Evolutionary conservation across 192 early-diverging fungal genomes (phyloP), one percentile per base, ranked within the genome.

Genomic region (Coemansia sp.): DNA sequence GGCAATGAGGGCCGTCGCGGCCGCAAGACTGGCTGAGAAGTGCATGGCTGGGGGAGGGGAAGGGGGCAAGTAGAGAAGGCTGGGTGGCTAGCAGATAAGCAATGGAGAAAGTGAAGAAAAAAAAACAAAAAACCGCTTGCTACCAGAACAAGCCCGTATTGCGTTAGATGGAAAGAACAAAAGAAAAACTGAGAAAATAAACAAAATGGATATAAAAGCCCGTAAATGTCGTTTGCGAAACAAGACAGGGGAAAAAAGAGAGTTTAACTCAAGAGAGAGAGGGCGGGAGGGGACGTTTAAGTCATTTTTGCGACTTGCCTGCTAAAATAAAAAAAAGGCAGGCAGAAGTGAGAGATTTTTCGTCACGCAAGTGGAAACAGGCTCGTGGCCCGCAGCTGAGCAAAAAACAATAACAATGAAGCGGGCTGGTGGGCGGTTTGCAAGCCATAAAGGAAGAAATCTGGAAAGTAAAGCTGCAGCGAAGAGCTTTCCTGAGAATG

Each of bases 1-100:
- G 64, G 79, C 79, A 43, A 68, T 61, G 11, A 81, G 67, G 19
- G 79, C 74, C 45, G 70, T 64, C n/a, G 58, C 62, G 12, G 71
- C 74, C 20, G 67, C 67, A 57, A 81, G 63, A 39, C 67, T 48
- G 37, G 55, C 37, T 11, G 79, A 49, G 46, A 76, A 54, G 45
- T 76, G 73, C 79, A 81, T 81, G 70, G 7, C 14, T 37, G 19
- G n/a, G 48, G 38, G 38, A 49, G 43, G 25, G 16, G 51, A 58
- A 64, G 58, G 16, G 11, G 39, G 20, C 32, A n/a, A 20, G 45
- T 57, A 51, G 32, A 38, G 46, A 64, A 22, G 44, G 22, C 48
- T 50, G 19, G 32, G 50, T 39, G 8, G 61, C 48, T n/a, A 50
- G 50, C 32, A 44, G 40, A 76, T 37, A 56, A 42, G 12, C 57